These are phyloP conservation scores for Fusarium sacchari DNA, from an alignment of 2,329 filamentous ascomycete species.

Conservation along the genomic window DNA sequence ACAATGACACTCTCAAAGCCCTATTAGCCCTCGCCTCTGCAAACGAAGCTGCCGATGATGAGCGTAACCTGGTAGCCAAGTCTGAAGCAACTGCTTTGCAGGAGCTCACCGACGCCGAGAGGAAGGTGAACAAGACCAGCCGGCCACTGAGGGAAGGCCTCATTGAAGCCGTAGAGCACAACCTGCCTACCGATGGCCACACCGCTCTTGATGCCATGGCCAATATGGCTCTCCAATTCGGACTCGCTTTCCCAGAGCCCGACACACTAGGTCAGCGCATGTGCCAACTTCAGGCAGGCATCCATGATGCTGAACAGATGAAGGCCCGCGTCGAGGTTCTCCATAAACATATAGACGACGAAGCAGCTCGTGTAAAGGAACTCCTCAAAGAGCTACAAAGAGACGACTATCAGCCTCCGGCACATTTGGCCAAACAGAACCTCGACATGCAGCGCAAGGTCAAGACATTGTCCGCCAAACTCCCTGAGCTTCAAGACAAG, in stretches of 20 bases:
- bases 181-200: conserved; percentile 64
- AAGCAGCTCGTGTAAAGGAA: conserved; percentile 54
- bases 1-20: conserved; percentile 80
- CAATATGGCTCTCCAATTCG: conserved; percentile 59
- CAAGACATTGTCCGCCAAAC: conserved; percentile 71
- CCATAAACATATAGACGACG: conserved; percentile 63
- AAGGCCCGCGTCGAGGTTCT: conserved; percentile 64
- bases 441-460: conserved; percentile 76
- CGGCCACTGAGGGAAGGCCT: conserved; percentile 52
- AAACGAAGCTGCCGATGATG: conserved; percentile 83
- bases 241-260: conserved; percentile 59
- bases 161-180: conserved; percentile 63
- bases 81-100: conserved; percentile 69
- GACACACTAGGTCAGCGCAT: conserved; percentile 62
- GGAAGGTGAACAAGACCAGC: conserved; percentile 40
- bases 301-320: conserved; percentile 66
- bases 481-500: conserved; percentile 69
- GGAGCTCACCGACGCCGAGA: conserved; percentile 53
- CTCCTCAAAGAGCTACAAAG: conserved; percentile 56
- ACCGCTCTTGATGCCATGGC: conserved; percentile 68
- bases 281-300: conserved; percentile 64
- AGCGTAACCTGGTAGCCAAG: conserved; percentile 65
- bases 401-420: conserved; percentile 62
- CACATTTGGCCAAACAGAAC: conserved; percentile 74
- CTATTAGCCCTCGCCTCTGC: conserved; percentile 77